These are phyloP conservation scores for Cinnamomum chago DNA, from an alignment of 164 flowering plant genomes.

Conservation along the genomic window DNA sequence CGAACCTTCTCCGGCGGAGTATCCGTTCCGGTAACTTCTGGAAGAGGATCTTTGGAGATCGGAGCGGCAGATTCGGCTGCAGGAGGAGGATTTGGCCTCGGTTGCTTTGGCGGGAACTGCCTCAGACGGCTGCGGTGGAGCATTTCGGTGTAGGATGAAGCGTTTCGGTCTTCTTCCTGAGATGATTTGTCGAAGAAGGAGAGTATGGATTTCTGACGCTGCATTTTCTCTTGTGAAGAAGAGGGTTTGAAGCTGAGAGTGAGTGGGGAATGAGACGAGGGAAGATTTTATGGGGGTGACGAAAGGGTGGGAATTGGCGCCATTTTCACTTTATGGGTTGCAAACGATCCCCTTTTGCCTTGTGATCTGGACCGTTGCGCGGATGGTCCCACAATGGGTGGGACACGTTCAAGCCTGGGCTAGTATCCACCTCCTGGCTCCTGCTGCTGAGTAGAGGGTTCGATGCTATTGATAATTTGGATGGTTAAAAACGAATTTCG, in stretches of 20 bases:
- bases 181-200: conserved; percentile 63
- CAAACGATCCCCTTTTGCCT: neutral
- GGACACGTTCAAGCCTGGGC: neutral
- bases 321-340: neutral
- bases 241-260: conserved; percentile 4
- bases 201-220: conserved; percentile 68
- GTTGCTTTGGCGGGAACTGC: conserved; percentile 21
- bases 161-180: conserved; percentile 28
- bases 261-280: neutral
- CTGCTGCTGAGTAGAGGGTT: too few relatives aligned
- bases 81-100: conserved; percentile 5
- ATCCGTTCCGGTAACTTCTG: conserved; percentile 60
- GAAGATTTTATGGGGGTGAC: neutral
- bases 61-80: conserved; percentile 9
- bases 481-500: too few relatives aligned
- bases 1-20: conserved; percentile 94
- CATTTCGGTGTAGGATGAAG: conserved; percentile 13
- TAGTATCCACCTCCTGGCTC: too few relatives aligned
- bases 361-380: neutral
- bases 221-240: conserved; percentile 39
- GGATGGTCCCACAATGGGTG: neutral
- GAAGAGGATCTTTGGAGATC: conserved; percentile 10
- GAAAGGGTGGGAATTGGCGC: neutral
- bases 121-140: conserved; percentile 9
- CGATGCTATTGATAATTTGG: too few relatives aligned